Base-by-base conservation (phyloP, 1,284 basidiomycete species). In the Tylopilus sp. region DNA sequence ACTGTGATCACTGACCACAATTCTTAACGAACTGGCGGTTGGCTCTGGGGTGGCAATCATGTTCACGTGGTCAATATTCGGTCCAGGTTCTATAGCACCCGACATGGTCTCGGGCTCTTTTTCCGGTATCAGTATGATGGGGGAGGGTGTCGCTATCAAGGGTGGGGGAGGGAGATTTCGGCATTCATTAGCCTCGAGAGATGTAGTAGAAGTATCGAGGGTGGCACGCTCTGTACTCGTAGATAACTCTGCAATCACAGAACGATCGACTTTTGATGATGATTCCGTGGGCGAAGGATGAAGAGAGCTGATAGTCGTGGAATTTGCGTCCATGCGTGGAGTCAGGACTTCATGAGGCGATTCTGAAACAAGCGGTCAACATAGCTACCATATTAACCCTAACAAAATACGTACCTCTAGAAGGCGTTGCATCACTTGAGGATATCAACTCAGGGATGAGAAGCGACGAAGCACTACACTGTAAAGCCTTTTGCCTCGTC, bases 1-100 rank as follows among this genome's bases (percentile, higher is more conserved):
- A 28, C 63, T 62, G 36, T 66, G 66, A 43, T 70, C 66, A 54
- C 60, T 59, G 50, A 67, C 60, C 46, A 69, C 65, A n/a, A 66
- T 59, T 54, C 45, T 66, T 18, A 59, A 51, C 18, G 64, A 54
- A 43, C 35, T 51, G 37, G 45, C 10, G 39, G 31, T 48, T 45
- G 48, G 49, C 15, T 55, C 50, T 39, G 56, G 35, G 44, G 49
- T 30, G 21, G 40, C 18, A 33, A 50, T 52, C 46, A 36, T 34
- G 33, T 62, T 52, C 46, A 28, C 46, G 40, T 29, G 51, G 39
- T 48, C 48, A 43, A 56, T 29, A 40, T 51, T 48, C 26, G 47
- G 46, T 39, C 50, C 31, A 4, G 51, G 36, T 36, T 50, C 53
- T 36, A 37, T 40, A 38, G 45, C 38, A 44, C 48, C 46, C 44